Evolutionary conservation across 495 filamentous ascomycete genomes (phyloP).

Genomic region (Penicillium cataractarum): DNA sequence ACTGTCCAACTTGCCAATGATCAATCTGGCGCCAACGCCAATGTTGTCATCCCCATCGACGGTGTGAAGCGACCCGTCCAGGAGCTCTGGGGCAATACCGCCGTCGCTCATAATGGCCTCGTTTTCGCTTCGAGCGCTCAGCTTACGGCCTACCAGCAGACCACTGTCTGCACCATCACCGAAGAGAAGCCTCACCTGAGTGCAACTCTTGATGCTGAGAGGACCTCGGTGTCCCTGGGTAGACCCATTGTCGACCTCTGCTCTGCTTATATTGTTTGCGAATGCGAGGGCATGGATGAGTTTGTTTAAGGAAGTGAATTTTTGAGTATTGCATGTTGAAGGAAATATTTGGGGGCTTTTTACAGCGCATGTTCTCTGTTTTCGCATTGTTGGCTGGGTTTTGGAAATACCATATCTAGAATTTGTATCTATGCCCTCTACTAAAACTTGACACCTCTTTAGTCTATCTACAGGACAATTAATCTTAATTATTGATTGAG

Average conservation of each 20-base stretch:
- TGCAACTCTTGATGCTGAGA: constrained; percentile 12
- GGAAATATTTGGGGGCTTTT: not conserved
- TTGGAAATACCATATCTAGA: not conserved
- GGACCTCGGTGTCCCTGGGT: constrained; percentile 16
- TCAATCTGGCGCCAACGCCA: constrained; percentile 23
- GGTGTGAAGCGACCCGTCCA: constrained; percentile 26
- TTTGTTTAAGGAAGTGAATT: not conserved
- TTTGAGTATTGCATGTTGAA: constrained; percentile 9
- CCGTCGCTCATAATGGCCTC: constrained; percentile 22
- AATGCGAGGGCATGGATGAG: constrained; percentile 23
- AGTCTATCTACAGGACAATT: not conserved
- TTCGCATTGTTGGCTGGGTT: not conserved
- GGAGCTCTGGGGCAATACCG: constrained; percentile 29
- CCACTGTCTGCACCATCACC: constrained; percentile 24
- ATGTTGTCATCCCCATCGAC: constrained; percentile 24
- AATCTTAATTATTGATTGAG: not conserved
- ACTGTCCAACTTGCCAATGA: constrained; percentile 32
- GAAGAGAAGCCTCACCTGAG: constrained; percentile 9
- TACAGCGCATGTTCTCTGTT: not conserved
- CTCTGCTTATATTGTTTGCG: constrained; percentile 22
- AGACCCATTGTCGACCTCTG: constrained; percentile 22
- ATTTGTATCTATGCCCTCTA: not conserved
- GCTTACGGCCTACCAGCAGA: constrained; percentile 23
- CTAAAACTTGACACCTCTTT: not conserved
- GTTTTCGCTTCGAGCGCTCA: constrained; percentile 31